Evolutionary conservation across 2,329 filamentous ascomycete genomes (phyloP).

Genomic region (Stemphylium vesicarium): DNA sequence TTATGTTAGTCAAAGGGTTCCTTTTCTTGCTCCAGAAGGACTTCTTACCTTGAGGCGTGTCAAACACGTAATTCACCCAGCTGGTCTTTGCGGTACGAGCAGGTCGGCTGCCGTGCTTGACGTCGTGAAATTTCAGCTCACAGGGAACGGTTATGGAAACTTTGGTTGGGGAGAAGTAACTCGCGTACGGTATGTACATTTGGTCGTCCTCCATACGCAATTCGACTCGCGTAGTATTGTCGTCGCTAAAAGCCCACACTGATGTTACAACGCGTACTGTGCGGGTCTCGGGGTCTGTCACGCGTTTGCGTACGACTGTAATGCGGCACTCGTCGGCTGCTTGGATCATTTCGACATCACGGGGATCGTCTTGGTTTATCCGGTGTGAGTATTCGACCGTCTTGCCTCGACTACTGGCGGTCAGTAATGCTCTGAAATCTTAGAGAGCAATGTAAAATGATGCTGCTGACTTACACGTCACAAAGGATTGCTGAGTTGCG

Average conservation of each 20-base stretch:
- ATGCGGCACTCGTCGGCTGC: slow-evolving; percentile 51
- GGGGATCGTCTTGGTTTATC: slow-evolving; percentile 43
- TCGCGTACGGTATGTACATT: slow-evolving; percentile 54
- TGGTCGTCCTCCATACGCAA: slow-evolving; percentile 51
- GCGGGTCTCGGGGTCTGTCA: slow-evolving; percentile 44
- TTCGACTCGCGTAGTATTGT: slow-evolving; percentile 51
- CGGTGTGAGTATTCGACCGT: slow-evolving; percentile 52
- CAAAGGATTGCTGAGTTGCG: slow-evolving; percentile 54
- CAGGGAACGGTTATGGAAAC: slow-evolving; percentile 50
- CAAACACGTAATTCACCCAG: slow-evolving; percentile 56
- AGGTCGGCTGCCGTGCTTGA: slow-evolving; percentile 42
- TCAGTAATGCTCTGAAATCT: neutral
- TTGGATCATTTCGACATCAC: slow-evolving; percentile 51
- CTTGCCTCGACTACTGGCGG: slow-evolving; percentile 40
- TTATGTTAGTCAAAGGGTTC: neutral
- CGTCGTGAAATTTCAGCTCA: slow-evolving; percentile 50
- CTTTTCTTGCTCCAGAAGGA: neutral
- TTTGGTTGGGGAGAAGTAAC: slow-evolving; percentile 55
- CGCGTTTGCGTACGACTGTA: slow-evolving; percentile 52
- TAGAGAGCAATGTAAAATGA: neutral
- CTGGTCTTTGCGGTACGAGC: slow-evolving; percentile 48
- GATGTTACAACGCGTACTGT: slow-evolving; percentile 49
- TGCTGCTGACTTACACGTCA: slow-evolving; percentile 46
- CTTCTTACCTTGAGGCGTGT: slow-evolving; percentile 36
- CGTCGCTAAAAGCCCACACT: slow-evolving; percentile 54